These are phyloP conservation scores for Volvox africanus DNA, from an alignment of 139 green algal species.

Conservation along the genomic window DNA sequence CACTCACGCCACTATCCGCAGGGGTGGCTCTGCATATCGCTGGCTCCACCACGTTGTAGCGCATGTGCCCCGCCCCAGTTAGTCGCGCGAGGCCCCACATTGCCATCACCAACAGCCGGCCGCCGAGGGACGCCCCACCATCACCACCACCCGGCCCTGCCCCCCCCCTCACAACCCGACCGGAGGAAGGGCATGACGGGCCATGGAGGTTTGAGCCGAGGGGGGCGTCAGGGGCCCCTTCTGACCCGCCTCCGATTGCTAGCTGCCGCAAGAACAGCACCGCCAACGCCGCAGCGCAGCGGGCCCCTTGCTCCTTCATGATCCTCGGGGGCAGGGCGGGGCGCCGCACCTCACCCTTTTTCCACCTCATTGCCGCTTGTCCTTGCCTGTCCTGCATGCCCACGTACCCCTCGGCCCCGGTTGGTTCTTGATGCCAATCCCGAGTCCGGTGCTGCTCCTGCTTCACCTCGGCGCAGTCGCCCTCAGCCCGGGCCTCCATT, in stretches of 20 bases:
- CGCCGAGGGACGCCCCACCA: not conserved
- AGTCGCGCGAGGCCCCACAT: slow-evolving; percentile 25
- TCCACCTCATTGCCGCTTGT: not conserved
- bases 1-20: not conserved
- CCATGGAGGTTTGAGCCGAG: too few species aligned
- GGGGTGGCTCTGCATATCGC: not conserved
- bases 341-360: not conserved
- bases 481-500: not conserved
- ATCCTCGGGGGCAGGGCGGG: not conserved
- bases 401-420: not conserved
- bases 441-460: not conserved
- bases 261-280: not conserved
- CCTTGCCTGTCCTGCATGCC: not conserved
- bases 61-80: not conserved
- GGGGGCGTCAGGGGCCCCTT: too few species aligned
- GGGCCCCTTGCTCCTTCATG: not conserved
- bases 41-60: not conserved
- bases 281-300: slow-evolving; percentile 21
- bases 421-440: not conserved
- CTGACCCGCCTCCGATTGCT: not conserved
- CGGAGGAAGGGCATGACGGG: too few species aligned
- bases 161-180: too few species aligned
- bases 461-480: not conserved
- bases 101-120: slow-evolving; percentile 14
- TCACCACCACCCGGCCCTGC: not conserved